Evolutionary conservation across 139 green algal species (phyloP), one percentile per base, ranked within the genome.

Genomic region (Zygnema cylindricum): DNA sequence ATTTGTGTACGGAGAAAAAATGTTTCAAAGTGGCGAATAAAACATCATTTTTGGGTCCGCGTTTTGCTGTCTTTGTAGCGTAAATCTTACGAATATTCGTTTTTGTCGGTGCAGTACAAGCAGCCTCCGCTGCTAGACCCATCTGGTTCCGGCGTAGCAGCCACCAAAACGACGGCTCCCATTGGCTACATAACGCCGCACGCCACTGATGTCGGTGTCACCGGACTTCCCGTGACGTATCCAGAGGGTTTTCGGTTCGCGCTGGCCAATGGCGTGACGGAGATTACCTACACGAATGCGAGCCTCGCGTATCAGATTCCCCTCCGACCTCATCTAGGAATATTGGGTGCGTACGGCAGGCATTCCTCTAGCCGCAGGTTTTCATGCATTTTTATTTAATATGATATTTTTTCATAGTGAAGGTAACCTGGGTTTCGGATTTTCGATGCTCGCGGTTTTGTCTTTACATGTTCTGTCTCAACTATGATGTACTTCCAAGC

Each of bases 211-310:
- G 25, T 84, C 33, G 77, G 77, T 84, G 76, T 76, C 22, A 3
- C 21, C 43, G 71, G 11, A 79, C 38, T 3, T 16, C 77, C 40
- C 16, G 77, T 84, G 40, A 84, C 16, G 3, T 84, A 84, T 11
- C 38, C 25, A 2, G 2, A 2, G 2, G 77, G 77, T 33, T 84
- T 84, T 33, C n/a, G 76, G 77, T 55, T 55, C 33, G 40, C 35
- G 16, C 32, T 84, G 21, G 77, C 77, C 2, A 84, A 55, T 7
- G 25, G 11, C 25, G 7, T 79, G 36, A 54, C 77, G 3, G 11
- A 41, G 3, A 88, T 88, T 33, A 57, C 32, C 7, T 88, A 88
- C 83, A 88, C 83, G 7, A 84, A 87, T 33, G 83, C 83, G 2
- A 57, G 39, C 2, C n/a, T 88, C 1, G 83, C 43, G 16, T 88